These are phyloP conservation scores for Aspergillus sp. DNA, from an alignment of 2,329 filamentous ascomycete species.

Conservation along the genomic window DNA sequence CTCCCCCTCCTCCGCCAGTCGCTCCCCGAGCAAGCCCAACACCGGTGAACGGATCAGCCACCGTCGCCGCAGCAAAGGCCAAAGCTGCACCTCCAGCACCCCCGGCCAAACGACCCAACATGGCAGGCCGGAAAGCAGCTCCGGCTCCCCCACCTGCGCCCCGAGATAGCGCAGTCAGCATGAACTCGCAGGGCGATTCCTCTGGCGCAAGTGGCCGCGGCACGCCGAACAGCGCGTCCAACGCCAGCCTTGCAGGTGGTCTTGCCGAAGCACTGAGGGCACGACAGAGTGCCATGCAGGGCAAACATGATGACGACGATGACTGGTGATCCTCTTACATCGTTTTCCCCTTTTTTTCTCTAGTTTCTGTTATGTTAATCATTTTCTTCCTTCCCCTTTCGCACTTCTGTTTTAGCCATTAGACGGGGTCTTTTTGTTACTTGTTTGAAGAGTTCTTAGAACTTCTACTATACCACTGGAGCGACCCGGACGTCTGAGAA, in stretches of 20 bases:
- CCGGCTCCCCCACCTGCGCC: slow-evolving; percentile 65
- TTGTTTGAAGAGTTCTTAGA: slow-evolving; percentile 9
- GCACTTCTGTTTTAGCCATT: slow-evolving; percentile 18
- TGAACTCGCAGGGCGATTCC: slow-evolving; percentile 49
- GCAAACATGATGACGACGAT: slow-evolving; percentile 60
- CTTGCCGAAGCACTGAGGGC: slow-evolving; percentile 77
- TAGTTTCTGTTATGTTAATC: slow-evolving; percentile 8
- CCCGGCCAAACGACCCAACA: slow-evolving; percentile 75
- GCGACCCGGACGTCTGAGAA: neutral
- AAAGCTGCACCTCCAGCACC: slow-evolving; percentile 76
- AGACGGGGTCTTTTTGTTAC: slow-evolving; percentile 7
- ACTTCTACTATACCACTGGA: slow-evolving; percentile 7
- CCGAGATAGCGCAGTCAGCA: slow-evolving; percentile 62
- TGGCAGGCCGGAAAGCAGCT: slow-evolving; percentile 67
- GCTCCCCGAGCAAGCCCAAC: slow-evolving; percentile 58
- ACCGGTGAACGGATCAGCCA: slow-evolving; percentile 53
- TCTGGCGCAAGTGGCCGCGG: slow-evolving; percentile 65
- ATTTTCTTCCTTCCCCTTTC: slow-evolving; percentile 15
- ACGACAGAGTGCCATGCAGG: slow-evolving; percentile 73
- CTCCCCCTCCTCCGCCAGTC: slow-evolving; percentile 50
- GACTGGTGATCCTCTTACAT: slow-evolving; percentile 57
- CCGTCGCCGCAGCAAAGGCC: slow-evolving; percentile 49
- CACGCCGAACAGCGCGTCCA: slow-evolving; percentile 61
- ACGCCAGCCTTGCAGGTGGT: slow-evolving; percentile 67
- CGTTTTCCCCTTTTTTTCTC: slow-evolving; percentile 11